Base-by-base conservation (phyloP, 495 filamentous ascomycete species). In the Hypomontagnella submonticulosa region DNA sequence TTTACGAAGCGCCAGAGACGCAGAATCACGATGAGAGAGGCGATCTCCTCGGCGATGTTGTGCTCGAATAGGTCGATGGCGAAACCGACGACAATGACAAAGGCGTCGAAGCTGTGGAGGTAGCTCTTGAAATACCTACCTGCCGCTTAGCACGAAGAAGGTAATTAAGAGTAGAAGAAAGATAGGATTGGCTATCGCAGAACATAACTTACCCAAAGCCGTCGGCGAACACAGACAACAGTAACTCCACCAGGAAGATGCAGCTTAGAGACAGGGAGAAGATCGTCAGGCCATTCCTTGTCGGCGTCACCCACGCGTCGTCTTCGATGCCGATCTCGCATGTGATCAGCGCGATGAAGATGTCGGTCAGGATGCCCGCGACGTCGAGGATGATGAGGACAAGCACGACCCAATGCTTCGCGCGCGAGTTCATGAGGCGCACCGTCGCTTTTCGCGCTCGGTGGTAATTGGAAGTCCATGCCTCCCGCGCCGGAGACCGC, bases 1-100 rank as follows among this genome's bases (percentile, higher is more conserved):
- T 90, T 87, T 66, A 89, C 84, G 33, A 91, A 81, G 20, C 89
- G 81, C 86, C 88, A 89, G 1, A 91, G 76, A 51, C 88, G 81
- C 50, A 90, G 72, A 2, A 88, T 76, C 43, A 91, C 80, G 30
- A 90, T 80, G 1, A 90, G 76, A 3, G 84, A 87, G 4, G 82
- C 87, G 4, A 89, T 80, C 71, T 89, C 84, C 71, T 87, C 84
- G 4, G 82, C 72, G 3, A 85, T 72, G 46, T 87, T 87, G 49
- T 80, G 82, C 40, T 86, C 76, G 0, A 83, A 52, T 20, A 89
- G 73, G 61, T 88, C 87, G 54, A 88, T 73, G 33, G 84, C 70
- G 66, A 90, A 89, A 44, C 83, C 83, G 2, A 78, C 78, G 1
- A 89, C 52, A 66, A 91, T 89, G 19, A 90, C 82, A 13, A 76